Conservation (phyloP, 495 filamentous ascomycete species). For the Sporormia fimetaria region DNA sequence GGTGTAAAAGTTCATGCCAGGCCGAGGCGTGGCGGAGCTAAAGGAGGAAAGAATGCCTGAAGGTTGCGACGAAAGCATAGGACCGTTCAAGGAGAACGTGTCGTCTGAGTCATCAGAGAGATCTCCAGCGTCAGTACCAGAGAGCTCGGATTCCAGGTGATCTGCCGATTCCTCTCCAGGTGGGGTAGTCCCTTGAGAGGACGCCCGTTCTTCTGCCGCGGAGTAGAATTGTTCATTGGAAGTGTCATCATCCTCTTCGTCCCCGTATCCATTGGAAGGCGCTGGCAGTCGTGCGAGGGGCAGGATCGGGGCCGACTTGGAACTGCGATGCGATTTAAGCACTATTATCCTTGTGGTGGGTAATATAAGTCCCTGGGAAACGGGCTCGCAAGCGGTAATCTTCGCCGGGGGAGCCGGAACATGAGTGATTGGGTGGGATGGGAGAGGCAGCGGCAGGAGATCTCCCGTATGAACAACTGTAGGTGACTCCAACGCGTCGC, state of each 20-base stretch:
- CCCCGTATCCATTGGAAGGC: slow-evolving; percentile 45
- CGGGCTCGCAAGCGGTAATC: slow-evolving; percentile 55
- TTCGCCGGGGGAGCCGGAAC: slow-evolving; percentile 63
- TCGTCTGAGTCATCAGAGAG: slow-evolving; percentile 35
- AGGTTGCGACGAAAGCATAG: slow-evolving; percentile 56
- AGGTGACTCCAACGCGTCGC: slow-evolving; percentile 56
- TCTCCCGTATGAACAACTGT: slow-evolving; percentile 76
- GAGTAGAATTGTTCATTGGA: slow-evolving; percentile 83
- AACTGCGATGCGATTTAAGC: slow-evolving; percentile 42
- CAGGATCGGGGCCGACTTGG: slow-evolving; percentile 32
- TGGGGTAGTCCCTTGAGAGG: slow-evolving; percentile 42
- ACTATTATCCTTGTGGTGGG: slow-evolving; percentile 59
- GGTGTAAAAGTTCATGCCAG: slow-evolving; percentile 43
- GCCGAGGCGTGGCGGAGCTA: slow-evolving; percentile 59
- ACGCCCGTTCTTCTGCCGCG: slow-evolving; percentile 64
- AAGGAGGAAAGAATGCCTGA: slow-evolving; percentile 60
- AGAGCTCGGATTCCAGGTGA: slow-evolving; percentile 29
- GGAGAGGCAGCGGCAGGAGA: slow-evolving; percentile 67
- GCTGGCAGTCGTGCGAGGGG: slow-evolving; percentile 33
- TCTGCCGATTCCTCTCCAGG: slow-evolving; percentile 41
- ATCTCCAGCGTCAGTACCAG: slow-evolving; percentile 30
- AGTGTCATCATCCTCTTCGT: slow-evolving; percentile 65
- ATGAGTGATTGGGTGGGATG: slow-evolving; percentile 82
- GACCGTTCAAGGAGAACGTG: slow-evolving; percentile 66
- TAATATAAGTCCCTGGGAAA: slow-evolving; percentile 73